Evolutionary conservation across 129 eudicot species (phyloP).

Genomic region (Ambrosia trifida): DNA sequence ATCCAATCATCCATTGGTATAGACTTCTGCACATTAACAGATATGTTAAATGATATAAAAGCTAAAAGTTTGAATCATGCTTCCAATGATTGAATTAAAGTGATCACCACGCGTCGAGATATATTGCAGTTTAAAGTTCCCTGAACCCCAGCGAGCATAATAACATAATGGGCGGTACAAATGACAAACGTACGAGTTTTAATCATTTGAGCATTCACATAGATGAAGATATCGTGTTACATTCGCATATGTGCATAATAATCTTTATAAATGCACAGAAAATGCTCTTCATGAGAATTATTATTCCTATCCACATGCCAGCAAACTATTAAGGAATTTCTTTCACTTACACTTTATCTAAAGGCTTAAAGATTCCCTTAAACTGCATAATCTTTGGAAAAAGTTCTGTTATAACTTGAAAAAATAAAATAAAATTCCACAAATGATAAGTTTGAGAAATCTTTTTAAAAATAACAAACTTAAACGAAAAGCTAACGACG

Average conservation of each 20-base stretch:
- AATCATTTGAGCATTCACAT: neutral
- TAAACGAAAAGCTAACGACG: slow-evolving; percentile 24
- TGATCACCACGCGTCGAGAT: neutral
- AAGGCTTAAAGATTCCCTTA: slow-evolving; percentile 54
- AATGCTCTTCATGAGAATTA: slow-evolving; percentile 32
- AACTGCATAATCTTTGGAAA: slow-evolving; percentile 45
- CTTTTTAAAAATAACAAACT: slow-evolving; percentile 9
- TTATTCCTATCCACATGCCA: slow-evolving; percentile 67
- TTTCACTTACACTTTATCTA: slow-evolving; percentile 50
- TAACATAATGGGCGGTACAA: neutral
- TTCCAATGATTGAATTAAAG: slow-evolving; percentile 9
- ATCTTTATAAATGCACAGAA: slow-evolving; percentile 27
- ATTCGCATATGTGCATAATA: neutral
- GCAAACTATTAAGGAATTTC: slow-evolving; percentile 55
- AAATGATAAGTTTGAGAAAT: slow-evolving; percentile 13
- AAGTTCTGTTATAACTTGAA: slow-evolving; percentile 33
- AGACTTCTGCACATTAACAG: slow-evolving; percentile 5
- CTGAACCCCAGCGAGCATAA: neutral
- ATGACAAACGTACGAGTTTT: neutral
- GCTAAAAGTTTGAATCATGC: slow-evolving; percentile 6
- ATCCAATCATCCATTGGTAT: slow-evolving; percentile 20
- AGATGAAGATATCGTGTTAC: slow-evolving; percentile 3
- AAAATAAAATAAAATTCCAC: slow-evolving; percentile 8
- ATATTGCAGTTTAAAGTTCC: slow-evolving; percentile 4
- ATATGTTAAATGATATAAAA: slow-evolving; percentile 14